Evolutionary conservation across 768 basidiomycete genomes (phyloP).

Genomic region (Exidia glandulosa): DNA sequence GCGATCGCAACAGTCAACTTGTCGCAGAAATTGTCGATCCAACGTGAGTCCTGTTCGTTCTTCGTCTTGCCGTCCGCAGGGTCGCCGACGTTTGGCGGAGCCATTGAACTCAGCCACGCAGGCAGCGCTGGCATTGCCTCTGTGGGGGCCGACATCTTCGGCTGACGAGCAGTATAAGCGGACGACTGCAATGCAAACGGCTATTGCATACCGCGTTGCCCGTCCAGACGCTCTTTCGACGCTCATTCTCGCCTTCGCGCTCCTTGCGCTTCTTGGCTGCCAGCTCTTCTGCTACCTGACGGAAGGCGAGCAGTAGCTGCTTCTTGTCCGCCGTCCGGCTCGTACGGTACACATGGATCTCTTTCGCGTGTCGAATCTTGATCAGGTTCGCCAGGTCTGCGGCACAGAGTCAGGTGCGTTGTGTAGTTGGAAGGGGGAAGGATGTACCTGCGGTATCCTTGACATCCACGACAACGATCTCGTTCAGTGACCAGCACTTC

Average conservation of each 20-base stretch:
- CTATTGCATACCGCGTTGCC: too few relatives aligned
- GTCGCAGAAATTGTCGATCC: conserved; percentile 85
- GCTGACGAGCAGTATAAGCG: too few relatives aligned
- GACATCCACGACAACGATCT: conserved; percentile 91
- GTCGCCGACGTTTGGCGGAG: not conserved
- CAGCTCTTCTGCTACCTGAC: conserved; percentile 87
- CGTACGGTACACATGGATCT: conserved; percentile 88
- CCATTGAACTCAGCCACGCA: conserved; percentile 48
- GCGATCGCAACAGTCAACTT: conserved; percentile 87
- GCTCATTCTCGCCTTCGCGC: conserved; percentile 85
- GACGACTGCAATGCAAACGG: too few relatives aligned
- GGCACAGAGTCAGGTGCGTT: too few relatives aligned
- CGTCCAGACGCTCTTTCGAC: conserved; percentile 48
- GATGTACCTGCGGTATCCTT: conserved; percentile 82
- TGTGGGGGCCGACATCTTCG: not conserved
- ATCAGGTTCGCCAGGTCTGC: conserved; percentile 82
- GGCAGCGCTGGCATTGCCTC: conserved; percentile 2
- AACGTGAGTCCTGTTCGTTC: conserved; percentile 71
- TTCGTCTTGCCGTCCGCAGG: conserved; percentile 48
- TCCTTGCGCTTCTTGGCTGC: conserved; percentile 83
- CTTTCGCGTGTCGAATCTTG: conserved; percentile 88
- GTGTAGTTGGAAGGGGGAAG: too few relatives aligned
- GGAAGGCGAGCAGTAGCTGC: conserved; percentile 69
- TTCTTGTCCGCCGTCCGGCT: conserved; percentile 79
- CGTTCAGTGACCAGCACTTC: conserved; percentile 83